Conservation (phyloP, 2,329 filamentous ascomycete species). For the Arthrobotrys pseudoclavata region DNA sequence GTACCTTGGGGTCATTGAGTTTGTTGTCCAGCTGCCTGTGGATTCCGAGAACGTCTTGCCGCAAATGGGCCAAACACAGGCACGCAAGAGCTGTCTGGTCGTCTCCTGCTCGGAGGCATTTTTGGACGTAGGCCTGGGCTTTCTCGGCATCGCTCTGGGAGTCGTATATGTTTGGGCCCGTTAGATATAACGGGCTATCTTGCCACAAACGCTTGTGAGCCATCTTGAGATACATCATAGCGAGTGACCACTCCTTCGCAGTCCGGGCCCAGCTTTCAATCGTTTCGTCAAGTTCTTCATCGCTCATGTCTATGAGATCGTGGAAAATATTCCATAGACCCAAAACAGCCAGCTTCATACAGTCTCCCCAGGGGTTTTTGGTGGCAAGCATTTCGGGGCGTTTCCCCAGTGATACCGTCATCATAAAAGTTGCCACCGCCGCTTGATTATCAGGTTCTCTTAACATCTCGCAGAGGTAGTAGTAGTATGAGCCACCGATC, state of each 20-base stretch:
- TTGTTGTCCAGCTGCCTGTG: constrained; percentile 24
- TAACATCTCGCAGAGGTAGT: constrained; percentile 52
- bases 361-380: constrained; percentile 21
- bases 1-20: not conserved
- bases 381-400: constrained; percentile 23
- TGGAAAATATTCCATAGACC: constrained; percentile 40
- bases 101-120: constrained; percentile 39
- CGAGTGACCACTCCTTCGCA: constrained; percentile 45
- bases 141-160: constrained; percentile 34
- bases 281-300: constrained; percentile 48
- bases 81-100: constrained; percentile 20
- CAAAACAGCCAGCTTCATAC: constrained; percentile 19
- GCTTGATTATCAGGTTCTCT: constrained; percentile 33
- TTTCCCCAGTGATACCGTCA: constrained; percentile 39
- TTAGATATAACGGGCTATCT: constrained; percentile 35
- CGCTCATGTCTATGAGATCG: constrained; percentile 29
- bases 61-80: constrained; percentile 1
- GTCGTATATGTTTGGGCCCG: constrained; percentile 31
- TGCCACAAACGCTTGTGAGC: constrained; percentile 37
- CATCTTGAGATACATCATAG: constrained; percentile 41
- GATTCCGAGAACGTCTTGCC: constrained; percentile 28
- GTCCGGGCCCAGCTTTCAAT: constrained; percentile 43
- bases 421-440: constrained; percentile 33
- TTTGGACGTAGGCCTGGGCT: constrained; percentile 28
- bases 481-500: constrained; percentile 48